Evolutionary conservation across 495 filamentous ascomycete species (phyloP), one percentile per base, ranked within the genome.

Genomic region (Tuber melanosporum): DNA sequence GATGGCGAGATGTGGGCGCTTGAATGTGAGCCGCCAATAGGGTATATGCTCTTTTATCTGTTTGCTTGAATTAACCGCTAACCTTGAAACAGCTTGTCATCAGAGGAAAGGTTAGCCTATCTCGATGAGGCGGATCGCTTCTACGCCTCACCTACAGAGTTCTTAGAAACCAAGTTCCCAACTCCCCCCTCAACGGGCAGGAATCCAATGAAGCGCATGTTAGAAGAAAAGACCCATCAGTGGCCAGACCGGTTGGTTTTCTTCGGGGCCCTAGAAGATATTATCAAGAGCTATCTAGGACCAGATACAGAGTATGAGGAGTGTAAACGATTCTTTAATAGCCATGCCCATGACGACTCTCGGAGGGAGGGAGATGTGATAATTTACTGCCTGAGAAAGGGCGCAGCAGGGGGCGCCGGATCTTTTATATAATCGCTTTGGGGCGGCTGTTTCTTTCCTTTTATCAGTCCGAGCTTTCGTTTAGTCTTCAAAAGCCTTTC

Each of bases 81-180:
- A 26, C 17, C 12, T 75, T 89, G 71, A 86, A 94, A 4, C 80
- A 81, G 15, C 85, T 85, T n/a, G 75, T 81, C 41, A 87, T 86
- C 84, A 2, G 86, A 89, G 73, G 83, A 89, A 77, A 89, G 92
- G 69, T 85, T 84, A 8, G 75, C 75, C 0, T 99, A 98, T 83
- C 83, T 90, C 5, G 95, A 98, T 81, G 94, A 99, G 86, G 94
- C 94, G 32, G 94, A 97, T 80, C 87, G 90, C 73, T 99, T 98
- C 86, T 98, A 97, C 84, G 88, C 87, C 19, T 84, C 93, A 76
- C 89, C 91, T 0, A 76, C 77, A 32, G 74, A 75, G 3, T 99
- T 94, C 84, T 82, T 97, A 42, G 77, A 85, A 78, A 77, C 76
- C 42, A 78, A 84, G 43, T 76, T 86, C 14, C 69, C 46, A 76